These are phyloP conservation scores for Leonotis leonurus DNA, from an alignment of 257 asterid genomes.

Conservation along the genomic window DNA sequence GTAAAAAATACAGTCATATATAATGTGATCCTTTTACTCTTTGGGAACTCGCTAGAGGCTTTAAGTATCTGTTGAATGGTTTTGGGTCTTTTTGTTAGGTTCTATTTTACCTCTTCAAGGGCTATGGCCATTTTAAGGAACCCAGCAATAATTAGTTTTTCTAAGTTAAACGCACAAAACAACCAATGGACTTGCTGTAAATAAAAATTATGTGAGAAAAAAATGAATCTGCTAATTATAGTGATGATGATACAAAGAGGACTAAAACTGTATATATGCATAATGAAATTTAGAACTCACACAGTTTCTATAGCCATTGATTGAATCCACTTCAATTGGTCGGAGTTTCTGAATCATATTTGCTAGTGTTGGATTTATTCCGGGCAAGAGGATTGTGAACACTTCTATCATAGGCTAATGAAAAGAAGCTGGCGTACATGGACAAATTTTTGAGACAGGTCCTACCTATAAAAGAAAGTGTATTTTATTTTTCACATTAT, in stretches of 20 bases:
- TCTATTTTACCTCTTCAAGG: not conserved
- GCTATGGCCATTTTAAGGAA: not conserved
- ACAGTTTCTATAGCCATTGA: not conserved
- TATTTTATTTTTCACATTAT: too few species aligned
- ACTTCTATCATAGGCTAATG: too few species aligned
- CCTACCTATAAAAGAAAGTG: too few species aligned
- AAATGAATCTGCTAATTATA: not conserved
- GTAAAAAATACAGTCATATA: not conserved
- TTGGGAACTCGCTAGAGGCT: not conserved
- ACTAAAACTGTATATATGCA: not conserved
- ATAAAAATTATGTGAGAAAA: not conserved
- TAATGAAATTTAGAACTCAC: not conserved
- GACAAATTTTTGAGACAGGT: too few species aligned
- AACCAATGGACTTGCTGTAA: not conserved
- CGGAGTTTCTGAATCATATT: not conserved
- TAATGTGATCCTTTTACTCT: not conserved
- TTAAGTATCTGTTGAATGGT: not conserved
- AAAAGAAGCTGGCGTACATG: too few species aligned
- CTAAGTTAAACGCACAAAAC: not conserved
- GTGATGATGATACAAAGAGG: not conserved
- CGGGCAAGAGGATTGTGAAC: not conserved
- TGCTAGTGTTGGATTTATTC: not conserved
- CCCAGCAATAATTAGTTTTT: not conserved
- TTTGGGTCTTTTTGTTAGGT: not conserved
- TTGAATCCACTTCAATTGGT: too few species aligned